Evolutionary conservation across 495 filamentous ascomycete genomes (phyloP), one percentile per base, ranked within the genome.

Genomic region (Astrothelium subdiscretum): DNA sequence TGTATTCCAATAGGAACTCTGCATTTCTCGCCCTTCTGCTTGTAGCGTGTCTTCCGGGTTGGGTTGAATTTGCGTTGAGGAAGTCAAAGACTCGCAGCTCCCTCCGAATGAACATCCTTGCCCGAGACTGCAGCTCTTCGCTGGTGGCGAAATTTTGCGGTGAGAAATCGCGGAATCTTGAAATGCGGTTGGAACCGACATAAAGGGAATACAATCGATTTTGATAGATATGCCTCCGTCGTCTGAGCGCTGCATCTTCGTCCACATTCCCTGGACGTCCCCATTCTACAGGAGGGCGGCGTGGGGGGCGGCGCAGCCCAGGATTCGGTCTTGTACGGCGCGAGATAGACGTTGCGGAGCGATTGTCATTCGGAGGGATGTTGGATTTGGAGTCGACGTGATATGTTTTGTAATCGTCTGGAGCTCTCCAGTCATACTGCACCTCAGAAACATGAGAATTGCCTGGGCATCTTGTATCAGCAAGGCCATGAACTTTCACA

Each of bases 31-130:
- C 80, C 48, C 77, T 72, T 0, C 77, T 69, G 65, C 58, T 58
- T 61, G 35, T 66, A 63, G 29, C 65, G 54, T 62, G 42, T 15
- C 27, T 27, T 3, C 12, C 18, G 10, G 51, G 32, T 1, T 58
- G 44, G 26, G 59, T 67, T 13, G 68, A 12, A 18, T 75, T 76
- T 0, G 78, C 73, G 61, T 78, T 76, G 44, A 95, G 77, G 69
- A 91, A 96, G 54, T 81, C 80, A 67, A 96, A 98, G 43, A 96
- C 91, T 67, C 86, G 83, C 10, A 98, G 78, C 67, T 98, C 94
- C 38, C 94, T 82, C 3, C 94, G 83, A 60, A 96, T 84, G 85
- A 90, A 98, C 60, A 84, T 86, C 32, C 89, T 80, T n/a, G 94
- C 92, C 24, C 89, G 84, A 1, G 88, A 90, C 48, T 91, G 78